Base-by-base conservation (phyloP, 2,329 filamentous ascomycete genomes). In the Fusarium drepaniforme region DNA sequence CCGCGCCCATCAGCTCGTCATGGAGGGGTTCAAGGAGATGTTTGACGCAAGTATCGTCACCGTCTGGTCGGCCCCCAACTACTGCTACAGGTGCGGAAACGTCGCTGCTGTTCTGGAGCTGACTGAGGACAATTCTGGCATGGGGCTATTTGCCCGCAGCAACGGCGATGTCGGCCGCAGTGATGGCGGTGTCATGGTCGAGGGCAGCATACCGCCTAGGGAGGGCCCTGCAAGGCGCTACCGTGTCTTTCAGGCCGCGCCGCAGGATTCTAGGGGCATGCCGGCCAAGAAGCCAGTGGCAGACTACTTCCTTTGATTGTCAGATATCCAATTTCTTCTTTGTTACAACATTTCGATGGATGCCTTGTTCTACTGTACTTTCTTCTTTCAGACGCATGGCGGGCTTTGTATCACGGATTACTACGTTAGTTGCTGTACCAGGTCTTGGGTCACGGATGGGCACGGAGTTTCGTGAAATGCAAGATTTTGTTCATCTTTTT, bases 1-100 rank as follows among this genome's bases (percentile, higher is more conserved):
- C 21, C 91, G 97, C 66, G 97, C 97, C 1, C 97, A 99, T 82
- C 97, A 99, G 83, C 91, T 99, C 25, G 97, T 99, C 75, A 99
- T 98, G 97, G 97, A 99, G 83, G 97, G 97, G 0, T 99, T 98
- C 84, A 98, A 98, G 85, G 97, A 98, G 83, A 98, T 98, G 96
- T 99, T 98, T 80, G 95, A 98, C 81, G 93, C 92, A 16, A 94
- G 92, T 58, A 98, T 99, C 74, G 97, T 98, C 49, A 99, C 97
- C 0, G 97, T 99, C n/a, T 99, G 97, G 96, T 97, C 94, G 1
- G 96, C 96, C 12, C 96, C 96, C 1, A 98, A 98, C 83, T 98
- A 98, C 87, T 98, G 96, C 85, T 98, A 98, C 85, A 91, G 95
- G 74, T 98, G 96, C 80, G 96, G 96, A 65, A 98, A 98, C 79